Evolutionary conservation across 1,284 basidiomycete species (phyloP), one percentile per base, ranked within the genome.

Genomic region (Sparassis latifolia): DNA sequence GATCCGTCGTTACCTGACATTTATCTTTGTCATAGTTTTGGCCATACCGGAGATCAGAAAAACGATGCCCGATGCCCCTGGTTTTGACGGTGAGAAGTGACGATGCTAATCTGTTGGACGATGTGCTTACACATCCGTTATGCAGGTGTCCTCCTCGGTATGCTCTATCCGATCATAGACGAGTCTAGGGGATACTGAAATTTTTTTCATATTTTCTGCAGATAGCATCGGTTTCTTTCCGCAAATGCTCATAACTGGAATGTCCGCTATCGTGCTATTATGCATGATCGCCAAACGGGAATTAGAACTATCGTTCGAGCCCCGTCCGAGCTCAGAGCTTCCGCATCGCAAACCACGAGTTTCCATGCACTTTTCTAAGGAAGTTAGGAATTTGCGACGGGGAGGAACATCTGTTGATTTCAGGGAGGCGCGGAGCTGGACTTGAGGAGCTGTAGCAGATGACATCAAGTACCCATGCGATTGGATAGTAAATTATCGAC

Each of bases 11-110:
- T 67, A 74, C 48, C 59, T 77, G 4, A 56, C 71, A 1, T 70
- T 69, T 5, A 66, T 66, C 20, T 69, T 73, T 41, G 70, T 68
- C 6, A 71, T 76, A 32, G 58, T 79, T 5, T 58, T 80, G 20
- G 68, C 67, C 1, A 69, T 80, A 28, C 79, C 78, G 3, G 76
- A 79, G 52, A 55, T 82, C 41, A 66, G 79, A 35, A 71, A 73
- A 46, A 69, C 73, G 9, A 81, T 82, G 79, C 78, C 79, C 27
- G 78, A 81, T 60, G 77, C 75, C 10, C 79, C 79, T 33, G 79
- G 71, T 2, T 67, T 77, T 42, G 78, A 80, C 55, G 78, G 79
- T 75, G 54, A 63, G 72, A 61, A 20, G 20, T 20, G 20, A 20
- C 20, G 20, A 20, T 20, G 20, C 3, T 9, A 7, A 5, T 20